A percentile compares a stretch with the other conserved stretches of the same genome.
These are phyloP conservation scores for Penicillium sp. DNA, from an alignment of 2,329 filamentous ascomycete species.

Conservation along the genomic window DNA sequence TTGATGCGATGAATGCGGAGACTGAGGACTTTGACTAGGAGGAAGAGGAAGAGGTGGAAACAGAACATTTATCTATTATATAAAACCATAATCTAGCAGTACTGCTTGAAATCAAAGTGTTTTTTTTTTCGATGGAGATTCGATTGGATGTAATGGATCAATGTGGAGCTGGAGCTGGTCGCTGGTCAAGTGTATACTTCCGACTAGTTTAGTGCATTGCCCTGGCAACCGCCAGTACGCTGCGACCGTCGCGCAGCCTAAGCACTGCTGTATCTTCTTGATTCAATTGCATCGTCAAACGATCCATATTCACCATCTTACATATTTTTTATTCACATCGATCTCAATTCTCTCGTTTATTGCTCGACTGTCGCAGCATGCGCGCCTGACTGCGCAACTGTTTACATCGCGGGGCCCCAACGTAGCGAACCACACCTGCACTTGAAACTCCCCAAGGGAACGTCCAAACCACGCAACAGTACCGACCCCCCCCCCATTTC, in stretches of 20 bases:
- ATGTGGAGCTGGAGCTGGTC: too few species aligned
- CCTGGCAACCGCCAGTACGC: constrained; percentile 30
- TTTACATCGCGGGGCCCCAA: constrained; percentile 14
- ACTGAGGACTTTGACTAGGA: constrained; percentile 35
- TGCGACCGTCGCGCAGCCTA: constrained; percentile 1
- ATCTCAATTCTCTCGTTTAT: neutral
- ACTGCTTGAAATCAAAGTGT: neutral
- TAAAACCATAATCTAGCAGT: neutral
- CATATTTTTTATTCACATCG: neutral
- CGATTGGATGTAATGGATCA: too few species aligned
- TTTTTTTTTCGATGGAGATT: neutral
- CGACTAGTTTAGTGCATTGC: constrained; percentile 24
- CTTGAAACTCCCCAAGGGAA: constrained; percentile 9
- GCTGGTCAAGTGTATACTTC: neutral
- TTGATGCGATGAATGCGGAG: constrained; percentile 35
- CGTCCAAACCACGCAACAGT: constrained; percentile 23
- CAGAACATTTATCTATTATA: neutral
- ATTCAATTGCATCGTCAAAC: constrained; percentile 2
- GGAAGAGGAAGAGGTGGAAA: constrained; percentile 1
- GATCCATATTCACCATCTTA: neutral
- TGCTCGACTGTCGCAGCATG: constrained; percentile 18
- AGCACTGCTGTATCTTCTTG: constrained; percentile 2
- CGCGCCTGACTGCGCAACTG: constrained; percentile 9
- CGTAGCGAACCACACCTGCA: constrained; percentile 5
- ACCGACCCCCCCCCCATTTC: constrained; percentile 17